Conservation (phyloP, 805 yeast species). For the Suhomyces xylopsoci region DNA sequence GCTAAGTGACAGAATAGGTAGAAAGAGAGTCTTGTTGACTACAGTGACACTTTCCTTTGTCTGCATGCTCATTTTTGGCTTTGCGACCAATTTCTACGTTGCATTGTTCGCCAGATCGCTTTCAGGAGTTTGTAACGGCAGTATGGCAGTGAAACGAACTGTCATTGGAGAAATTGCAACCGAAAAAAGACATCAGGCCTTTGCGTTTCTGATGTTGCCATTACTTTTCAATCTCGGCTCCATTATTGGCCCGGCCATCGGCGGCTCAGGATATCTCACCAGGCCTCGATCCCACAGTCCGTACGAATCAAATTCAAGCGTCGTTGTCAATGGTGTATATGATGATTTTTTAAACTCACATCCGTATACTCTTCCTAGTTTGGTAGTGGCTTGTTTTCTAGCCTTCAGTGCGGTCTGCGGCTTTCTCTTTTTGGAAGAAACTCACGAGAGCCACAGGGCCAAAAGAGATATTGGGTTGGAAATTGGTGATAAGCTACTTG, state of each 20-base stretch:
- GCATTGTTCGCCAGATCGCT: conserved; percentile 27
- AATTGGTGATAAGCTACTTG: conserved; percentile 12
- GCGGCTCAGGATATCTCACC: conserved; percentile 28
- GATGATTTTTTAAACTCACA: conserved; percentile 28
- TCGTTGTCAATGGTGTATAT: conserved; percentile 8
- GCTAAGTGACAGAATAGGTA: conserved; percentile 26
- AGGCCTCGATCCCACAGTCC: conserved; percentile 20
- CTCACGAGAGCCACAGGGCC: conserved; percentile 39
- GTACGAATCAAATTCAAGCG: conserved; percentile 1
- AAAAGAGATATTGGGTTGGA: conserved; percentile 43
- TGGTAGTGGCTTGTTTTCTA: conserved; percentile 38
- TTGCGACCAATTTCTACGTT: conserved; percentile 24
- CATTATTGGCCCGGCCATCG: conserved; percentile 31
- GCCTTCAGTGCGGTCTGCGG: conserved; percentile 37
- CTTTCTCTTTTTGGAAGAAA: conserved; percentile 51
- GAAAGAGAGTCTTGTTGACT: conserved; percentile 23
- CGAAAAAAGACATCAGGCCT: conserved; percentile 21
- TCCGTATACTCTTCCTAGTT: conserved; percentile 54
- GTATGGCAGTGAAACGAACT: conserved; percentile 30
- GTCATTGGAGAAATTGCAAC: conserved; percentile 31
- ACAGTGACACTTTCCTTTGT: conserved; percentile 23
- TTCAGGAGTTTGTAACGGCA: conserved; percentile 30
- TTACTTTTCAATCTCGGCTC: conserved; percentile 32
- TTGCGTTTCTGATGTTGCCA: conserved; percentile 31
- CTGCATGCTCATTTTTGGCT: conserved; percentile 28